phyloP scores from a whole-genome alignment of 176 grass and related monocot genomes.

The Carex scoparia region DNA sequence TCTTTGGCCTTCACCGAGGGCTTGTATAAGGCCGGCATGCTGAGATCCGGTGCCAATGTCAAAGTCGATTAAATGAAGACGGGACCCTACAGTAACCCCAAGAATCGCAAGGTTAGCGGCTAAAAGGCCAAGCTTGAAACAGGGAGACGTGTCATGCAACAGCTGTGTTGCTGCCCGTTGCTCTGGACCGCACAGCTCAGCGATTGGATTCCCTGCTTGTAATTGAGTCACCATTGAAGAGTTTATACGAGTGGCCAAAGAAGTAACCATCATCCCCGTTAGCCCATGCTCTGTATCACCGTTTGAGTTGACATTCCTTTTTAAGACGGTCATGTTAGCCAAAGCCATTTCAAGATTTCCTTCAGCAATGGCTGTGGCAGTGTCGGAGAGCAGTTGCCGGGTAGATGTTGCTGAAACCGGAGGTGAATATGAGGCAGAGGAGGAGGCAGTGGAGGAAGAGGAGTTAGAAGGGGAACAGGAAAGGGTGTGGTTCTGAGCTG shows the following conservation, averaged over 20 bases:
- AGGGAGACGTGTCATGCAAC: slow-evolving; percentile 57
- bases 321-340: slow-evolving; percentile 35
- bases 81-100: slow-evolving; percentile 34
- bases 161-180: slow-evolving; percentile 40
- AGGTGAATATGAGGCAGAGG: slow-evolving; percentile 72
- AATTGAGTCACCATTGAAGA: neutral
- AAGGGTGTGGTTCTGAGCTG: slow-evolving; percentile 26
- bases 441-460: slow-evolving; percentile 70
- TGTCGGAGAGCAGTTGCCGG: slow-evolving; percentile 64
- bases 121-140: slow-evolving; percentile 68
- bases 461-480: slow-evolving; percentile 60
- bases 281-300: slow-evolving; percentile 74
- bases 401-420: slow-evolving; percentile 31
- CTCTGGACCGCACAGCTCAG: slow-evolving; percentile 47
- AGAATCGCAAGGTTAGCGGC: slow-evolving; percentile 65
- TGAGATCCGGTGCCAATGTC: slow-evolving; percentile 53
- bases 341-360: slow-evolving; percentile 49
- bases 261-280: slow-evolving; percentile 58
- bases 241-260: slow-evolving; percentile 51
- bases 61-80: slow-evolving; percentile 79
- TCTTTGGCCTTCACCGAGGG: slow-evolving; percentile 42
- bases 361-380: slow-evolving; percentile 54
- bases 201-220: slow-evolving; percentile 12
- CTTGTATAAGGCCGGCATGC: slow-evolving; percentile 55
- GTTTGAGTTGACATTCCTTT: slow-evolving; percentile 30